Evolutionary conservation across 805 yeast genomes (phyloP).

Genomic region (Metschnikowia corniflorae): DNA sequence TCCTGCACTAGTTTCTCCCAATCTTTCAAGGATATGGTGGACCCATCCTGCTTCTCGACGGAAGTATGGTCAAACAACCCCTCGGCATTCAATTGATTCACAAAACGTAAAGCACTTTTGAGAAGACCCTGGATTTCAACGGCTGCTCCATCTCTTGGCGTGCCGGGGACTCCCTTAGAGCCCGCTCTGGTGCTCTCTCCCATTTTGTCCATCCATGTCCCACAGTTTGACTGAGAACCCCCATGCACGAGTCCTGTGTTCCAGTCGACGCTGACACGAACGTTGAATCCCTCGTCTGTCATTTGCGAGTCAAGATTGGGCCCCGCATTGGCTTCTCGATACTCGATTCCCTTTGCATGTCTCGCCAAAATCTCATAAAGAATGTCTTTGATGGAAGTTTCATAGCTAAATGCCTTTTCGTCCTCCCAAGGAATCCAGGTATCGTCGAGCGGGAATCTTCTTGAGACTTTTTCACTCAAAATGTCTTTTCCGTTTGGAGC

Average conservation of each 20-base stretch:
- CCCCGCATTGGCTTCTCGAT: conserved; percentile 95
- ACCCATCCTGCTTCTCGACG: conserved; percentile 60
- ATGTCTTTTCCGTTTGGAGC: conserved; percentile 70
- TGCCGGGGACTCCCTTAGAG: conserved; percentile 90
- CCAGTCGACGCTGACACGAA: conserved; percentile 82
- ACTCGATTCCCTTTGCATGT: conserved; percentile 84
- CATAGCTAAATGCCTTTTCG: conserved; percentile 70
- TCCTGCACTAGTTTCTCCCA: conserved; percentile 73
- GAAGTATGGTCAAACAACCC: conserved; percentile 55
- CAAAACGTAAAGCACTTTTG: conserved; percentile 82
- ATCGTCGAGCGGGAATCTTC: conserved; percentile 91
- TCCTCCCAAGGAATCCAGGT: conserved; percentile 66
- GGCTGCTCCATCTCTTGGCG: conserved; percentile 97
- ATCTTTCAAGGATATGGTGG: conserved; percentile 49
- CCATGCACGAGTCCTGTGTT: conserved; percentile 82
- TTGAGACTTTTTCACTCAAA: conserved; percentile 64
- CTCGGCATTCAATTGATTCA: conserved; percentile 49
- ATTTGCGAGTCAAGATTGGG: conserved; percentile 82
- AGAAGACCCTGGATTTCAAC: conserved; percentile 86
- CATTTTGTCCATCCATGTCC: conserved; percentile 99
- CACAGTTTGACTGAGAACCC: conserved; percentile 90
- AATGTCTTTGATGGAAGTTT: conserved; percentile 67
- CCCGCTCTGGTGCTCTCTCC: conserved; percentile 87
- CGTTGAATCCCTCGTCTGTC: conserved; percentile 90
- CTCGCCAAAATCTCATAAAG: conserved; percentile 79